These are phyloP conservation scores for Apiospora kogelbergensis DNA, from an alignment of 2,329 filamentous ascomycete species.

Conservation along the genomic window DNA sequence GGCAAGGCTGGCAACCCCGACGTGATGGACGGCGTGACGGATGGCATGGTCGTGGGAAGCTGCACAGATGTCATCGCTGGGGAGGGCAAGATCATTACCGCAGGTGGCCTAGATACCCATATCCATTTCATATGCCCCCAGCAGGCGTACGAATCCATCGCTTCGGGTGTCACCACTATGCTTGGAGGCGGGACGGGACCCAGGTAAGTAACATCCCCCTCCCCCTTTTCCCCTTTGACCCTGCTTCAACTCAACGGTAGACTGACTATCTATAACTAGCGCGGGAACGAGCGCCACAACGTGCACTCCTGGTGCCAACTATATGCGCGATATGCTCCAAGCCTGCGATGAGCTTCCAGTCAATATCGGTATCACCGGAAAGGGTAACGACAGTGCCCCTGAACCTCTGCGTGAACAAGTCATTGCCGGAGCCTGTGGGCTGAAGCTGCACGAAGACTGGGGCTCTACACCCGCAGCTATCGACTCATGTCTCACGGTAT, in stretches of 20 bases:
- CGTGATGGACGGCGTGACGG: conserved; percentile 84
- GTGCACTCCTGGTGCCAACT: conserved; percentile 82
- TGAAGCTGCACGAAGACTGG: conserved; percentile 98
- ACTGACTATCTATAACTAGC: conserved; percentile 39
- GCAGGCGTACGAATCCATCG: conserved; percentile 79
- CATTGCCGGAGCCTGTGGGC: conserved; percentile 79
- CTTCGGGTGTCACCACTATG: conserved; percentile 86
- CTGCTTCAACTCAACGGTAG: conserved; percentile 14
- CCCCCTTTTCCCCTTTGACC: background rate
- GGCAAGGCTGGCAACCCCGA: conserved; percentile 98
- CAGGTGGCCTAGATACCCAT: conserved; percentile 85
- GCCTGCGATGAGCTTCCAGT: conserved; percentile 79
- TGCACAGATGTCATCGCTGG: conserved; percentile 91
- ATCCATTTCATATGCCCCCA: conserved; percentile 96
- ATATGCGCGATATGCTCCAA: conserved; percentile 87
- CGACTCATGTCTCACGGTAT: conserved; percentile 80
- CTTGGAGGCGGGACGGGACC: conserved; percentile 90
- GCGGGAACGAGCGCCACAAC: conserved; percentile 91
- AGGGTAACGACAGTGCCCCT: conserved; percentile 81
- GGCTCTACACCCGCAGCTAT: conserved; percentile 89
- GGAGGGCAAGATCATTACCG: conserved; percentile 87
- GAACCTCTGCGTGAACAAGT: conserved; percentile 76
- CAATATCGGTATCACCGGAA: conserved; percentile 89
- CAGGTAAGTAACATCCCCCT: conserved; percentile 50
- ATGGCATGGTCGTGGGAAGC: conserved; percentile 77